Evolutionary conservation across 306 rosid genomes (phyloP).

Genomic region (Vigna radiata): DNA sequence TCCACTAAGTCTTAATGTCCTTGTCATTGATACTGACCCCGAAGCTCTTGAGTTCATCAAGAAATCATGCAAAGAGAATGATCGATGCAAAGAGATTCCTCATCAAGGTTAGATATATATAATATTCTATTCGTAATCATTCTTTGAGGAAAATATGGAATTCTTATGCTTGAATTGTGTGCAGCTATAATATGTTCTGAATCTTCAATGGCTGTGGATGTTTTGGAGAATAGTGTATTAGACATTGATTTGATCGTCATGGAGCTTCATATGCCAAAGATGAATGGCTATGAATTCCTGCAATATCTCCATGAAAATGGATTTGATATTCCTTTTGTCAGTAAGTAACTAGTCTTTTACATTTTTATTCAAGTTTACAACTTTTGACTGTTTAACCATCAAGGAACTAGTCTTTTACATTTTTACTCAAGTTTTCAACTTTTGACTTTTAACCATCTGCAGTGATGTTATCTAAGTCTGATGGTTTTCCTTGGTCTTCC

Average conservation of each 20-base stretch:
- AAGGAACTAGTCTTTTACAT: too few relatives aligned
- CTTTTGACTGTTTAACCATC: not conserved
- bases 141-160: too few relatives aligned
- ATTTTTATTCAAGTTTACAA: not conserved
- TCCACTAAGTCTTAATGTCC: too few relatives aligned
- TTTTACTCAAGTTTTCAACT: too few relatives aligned
- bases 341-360: slow-evolving; percentile 48
- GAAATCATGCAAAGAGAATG: too few relatives aligned
- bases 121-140: too few relatives aligned
- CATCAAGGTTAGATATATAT: too few relatives aligned
- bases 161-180: too few relatives aligned
- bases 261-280: slow-evolving; percentile 68
- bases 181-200: slow-evolving; percentile 52
- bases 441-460: not conserved
- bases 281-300: slow-evolving; percentile 66
- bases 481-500: slow-evolving; percentile 50
- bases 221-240: slow-evolving; percentile 51
- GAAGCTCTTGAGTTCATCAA: too few relatives aligned
- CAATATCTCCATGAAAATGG: slow-evolving; percentile 50
- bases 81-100: too few relatives aligned
- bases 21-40: too few relatives aligned
- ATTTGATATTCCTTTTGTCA: slow-evolving; percentile 65
- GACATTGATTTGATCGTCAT: slow-evolving; percentile 60
- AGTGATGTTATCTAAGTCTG: slow-evolving; percentile 61
- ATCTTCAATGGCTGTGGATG: slow-evolving; percentile 56